Conservation (phyloP, 2,329 filamentous ascomycete genomes). For the Sphaerulina populicola region DNA sequence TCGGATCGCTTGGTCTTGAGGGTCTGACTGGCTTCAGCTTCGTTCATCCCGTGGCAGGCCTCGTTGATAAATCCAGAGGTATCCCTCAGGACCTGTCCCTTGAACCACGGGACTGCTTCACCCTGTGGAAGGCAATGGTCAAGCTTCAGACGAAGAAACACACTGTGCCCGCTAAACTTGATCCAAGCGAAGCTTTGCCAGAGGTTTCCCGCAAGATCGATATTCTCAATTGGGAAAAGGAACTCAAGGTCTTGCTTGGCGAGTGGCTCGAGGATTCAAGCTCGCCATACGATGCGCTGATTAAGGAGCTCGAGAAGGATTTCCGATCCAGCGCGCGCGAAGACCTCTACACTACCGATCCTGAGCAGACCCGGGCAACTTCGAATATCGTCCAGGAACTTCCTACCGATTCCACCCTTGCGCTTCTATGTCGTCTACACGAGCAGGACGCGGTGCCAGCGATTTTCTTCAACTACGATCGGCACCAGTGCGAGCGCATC, state of each 20-base stretch:
- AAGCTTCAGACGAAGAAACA: slow-evolving; percentile 44
- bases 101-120: slow-evolving; percentile 62
- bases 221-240: slow-evolving; percentile 56
- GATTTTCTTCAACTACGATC: slow-evolving; percentile 70
- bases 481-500: slow-evolving; percentile 54
- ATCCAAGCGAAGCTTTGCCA: slow-evolving; percentile 45
- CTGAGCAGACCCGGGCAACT: slow-evolving; percentile 7
- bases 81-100: slow-evolving; percentile 60
- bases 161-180: slow-evolving; percentile 43
- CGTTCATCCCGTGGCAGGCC: slow-evolving; percentile 58
- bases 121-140: slow-evolving; percentile 56
- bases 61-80: slow-evolving; percentile 54
- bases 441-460: slow-evolving; percentile 59
- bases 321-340: slow-evolving; percentile 23
- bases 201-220: slow-evolving; percentile 55
- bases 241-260: slow-evolving; percentile 51
- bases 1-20: slow-evolving; percentile 42
- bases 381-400: slow-evolving; percentile 8
- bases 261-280: slow-evolving; percentile 51
- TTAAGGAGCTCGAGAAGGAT: slow-evolving; percentile 41
- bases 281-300: slow-evolving; percentile 48
- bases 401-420: slow-evolving; percentile 42
- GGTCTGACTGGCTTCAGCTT: slow-evolving; percentile 46
- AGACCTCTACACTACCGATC: slow-evolving; percentile 20
- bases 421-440: slow-evolving; percentile 54